These are phyloP conservation scores for Daldinia bambusicola DNA, from an alignment of 495 filamentous ascomycete species.

Conservation along the genomic window DNA sequence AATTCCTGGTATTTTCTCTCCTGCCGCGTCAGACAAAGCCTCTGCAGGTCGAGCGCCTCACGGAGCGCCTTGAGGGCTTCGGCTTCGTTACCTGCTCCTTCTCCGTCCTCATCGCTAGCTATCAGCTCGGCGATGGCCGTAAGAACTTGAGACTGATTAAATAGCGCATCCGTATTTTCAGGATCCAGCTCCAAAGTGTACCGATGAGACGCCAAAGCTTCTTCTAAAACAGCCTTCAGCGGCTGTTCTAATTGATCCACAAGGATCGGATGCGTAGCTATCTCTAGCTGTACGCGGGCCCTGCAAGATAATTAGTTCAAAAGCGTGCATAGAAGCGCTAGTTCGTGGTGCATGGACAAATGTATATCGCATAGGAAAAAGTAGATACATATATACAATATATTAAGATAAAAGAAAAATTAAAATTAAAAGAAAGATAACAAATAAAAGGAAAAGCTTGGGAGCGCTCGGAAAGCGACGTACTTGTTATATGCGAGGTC, in stretches of 20 bases:
- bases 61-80: constrained; percentile 56
- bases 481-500: constrained; percentile 79
- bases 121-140: constrained; percentile 71
- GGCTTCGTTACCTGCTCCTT: constrained; percentile 43
- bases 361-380: too few species aligned
- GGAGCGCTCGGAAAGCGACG: background rate
- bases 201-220: constrained; percentile 69
- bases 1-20: constrained; percentile 63
- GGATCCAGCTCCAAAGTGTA: constrained; percentile 67
- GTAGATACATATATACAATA: too few species aligned
- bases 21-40: constrained; percentile 68
- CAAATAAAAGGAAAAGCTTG: background rate
- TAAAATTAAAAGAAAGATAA: too few species aligned
- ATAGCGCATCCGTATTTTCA: constrained; percentile 71
- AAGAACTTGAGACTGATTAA: constrained; percentile 75
- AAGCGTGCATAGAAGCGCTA: background rate
- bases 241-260: constrained; percentile 63
- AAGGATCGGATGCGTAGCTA: constrained; percentile 69
- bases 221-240: constrained; percentile 57
- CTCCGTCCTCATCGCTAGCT: constrained; percentile 57
- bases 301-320: constrained; percentile 18
- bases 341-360: too few species aligned
- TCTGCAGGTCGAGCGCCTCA: constrained; percentile 71
- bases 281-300: constrained; percentile 71
- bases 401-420: too few species aligned